These are phyloP conservation scores for Leccinum ochraceum DNA, from an alignment of 768 basidiomycete genomes.

Conservation along the genomic window DNA sequence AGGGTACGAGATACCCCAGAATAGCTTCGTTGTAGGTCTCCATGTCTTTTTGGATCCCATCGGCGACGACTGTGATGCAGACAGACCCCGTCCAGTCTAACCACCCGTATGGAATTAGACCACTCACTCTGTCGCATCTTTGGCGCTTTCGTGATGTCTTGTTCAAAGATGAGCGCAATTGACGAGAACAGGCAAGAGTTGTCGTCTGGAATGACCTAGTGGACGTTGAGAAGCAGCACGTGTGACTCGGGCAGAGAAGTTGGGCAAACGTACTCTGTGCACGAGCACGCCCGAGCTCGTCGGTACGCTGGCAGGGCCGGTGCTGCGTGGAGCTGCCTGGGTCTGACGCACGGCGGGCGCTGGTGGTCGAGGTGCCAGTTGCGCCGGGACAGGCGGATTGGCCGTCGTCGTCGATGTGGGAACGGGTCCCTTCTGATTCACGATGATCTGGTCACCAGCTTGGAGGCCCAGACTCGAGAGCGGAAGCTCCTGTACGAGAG, in stretches of 20 bases:
- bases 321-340: conserved; percentile 12
- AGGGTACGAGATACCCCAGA: conserved; percentile 61
- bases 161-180: conserved; percentile 82
- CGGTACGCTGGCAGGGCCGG: conserved; percentile 58
- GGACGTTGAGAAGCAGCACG: conserved; percentile 9
- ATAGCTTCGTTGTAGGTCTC: conserved; percentile 82
- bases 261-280: conserved; percentile 54
- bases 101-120: background rate
- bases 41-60: conserved; percentile 72
- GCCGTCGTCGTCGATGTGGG: conserved; percentile 3
- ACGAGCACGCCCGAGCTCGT: conserved; percentile 68
- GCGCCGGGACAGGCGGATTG: conserved; percentile 10
- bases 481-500: conserved; percentile 71
- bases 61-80: conserved; percentile 68
- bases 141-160: conserved; percentile 70
- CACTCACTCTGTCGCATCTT: conserved; percentile 71
- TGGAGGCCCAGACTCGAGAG: conserved; percentile 75
- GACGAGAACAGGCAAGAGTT: conserved; percentile 95
- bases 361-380: conserved; percentile 15
- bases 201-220: conserved; percentile 90
- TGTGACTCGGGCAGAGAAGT: background rate
- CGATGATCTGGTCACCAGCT: conserved; percentile 85
- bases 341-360: conserved; percentile 18
- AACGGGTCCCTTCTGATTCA: conserved; percentile 45
- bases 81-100: conserved; percentile 8